These are phyloP conservation scores for Neonectria ditissima DNA, from an alignment of 2,329 filamentous ascomycete species.

Conservation along the genomic window DNA sequence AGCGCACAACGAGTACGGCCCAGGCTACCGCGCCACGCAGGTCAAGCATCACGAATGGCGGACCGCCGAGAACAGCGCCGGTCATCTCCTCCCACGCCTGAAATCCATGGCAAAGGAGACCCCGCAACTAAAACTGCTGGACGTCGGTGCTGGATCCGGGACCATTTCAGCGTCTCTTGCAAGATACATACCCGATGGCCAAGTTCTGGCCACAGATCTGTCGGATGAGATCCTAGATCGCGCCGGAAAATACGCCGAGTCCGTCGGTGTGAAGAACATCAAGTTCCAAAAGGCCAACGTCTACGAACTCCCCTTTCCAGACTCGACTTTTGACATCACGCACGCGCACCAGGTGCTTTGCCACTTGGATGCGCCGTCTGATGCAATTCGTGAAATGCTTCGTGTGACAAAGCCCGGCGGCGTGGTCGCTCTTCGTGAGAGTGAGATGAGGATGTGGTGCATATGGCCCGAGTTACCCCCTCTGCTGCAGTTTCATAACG, in stretches of 20 bases:
- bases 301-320: slow-evolving; percentile 52
- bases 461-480: slow-evolving; percentile 45
- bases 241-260: slow-evolving; percentile 40
- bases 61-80: slow-evolving; percentile 57
- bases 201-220: slow-evolving; percentile 49
- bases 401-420: slow-evolving; percentile 58
- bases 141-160: slow-evolving; percentile 63
- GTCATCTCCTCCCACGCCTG: slow-evolving; percentile 57
- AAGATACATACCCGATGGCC: slow-evolving; percentile 53
- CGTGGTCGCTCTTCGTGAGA: slow-evolving; percentile 52
- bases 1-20: slow-evolving; percentile 44
- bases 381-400: slow-evolving; percentile 55
- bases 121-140: slow-evolving; percentile 55
- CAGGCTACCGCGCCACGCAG: slow-evolving; percentile 42
- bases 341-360: slow-evolving; percentile 58
- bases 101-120: slow-evolving; percentile 38
- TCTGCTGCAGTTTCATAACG: slow-evolving; percentile 41
- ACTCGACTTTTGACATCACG: slow-evolving; percentile 57
- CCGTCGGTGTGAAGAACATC: slow-evolving; percentile 43
- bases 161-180: slow-evolving; percentile 60
- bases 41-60: slow-evolving; percentile 52
- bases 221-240: slow-evolving; percentile 48
- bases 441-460: slow-evolving; percentile 47
- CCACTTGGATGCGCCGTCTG: slow-evolving; percentile 51
- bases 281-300: slow-evolving; percentile 45